These are phyloP conservation scores for Talaromyces sp. DNA, from an alignment of 2,329 filamentous ascomycete genomes.

Conservation along the genomic window DNA sequence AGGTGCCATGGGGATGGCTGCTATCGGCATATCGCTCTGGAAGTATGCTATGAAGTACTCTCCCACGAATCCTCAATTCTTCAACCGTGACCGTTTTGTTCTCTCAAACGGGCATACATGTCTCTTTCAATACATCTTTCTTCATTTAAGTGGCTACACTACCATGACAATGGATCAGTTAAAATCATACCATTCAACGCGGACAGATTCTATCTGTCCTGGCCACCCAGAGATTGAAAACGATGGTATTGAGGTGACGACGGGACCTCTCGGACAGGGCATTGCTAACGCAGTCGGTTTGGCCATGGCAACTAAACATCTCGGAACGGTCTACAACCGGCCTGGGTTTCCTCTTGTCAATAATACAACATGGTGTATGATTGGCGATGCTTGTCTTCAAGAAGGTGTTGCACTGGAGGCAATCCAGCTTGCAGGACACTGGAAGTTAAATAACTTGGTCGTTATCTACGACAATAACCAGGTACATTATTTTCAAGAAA, in stretches of 20 bases:
- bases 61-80: constrained; percentile 51
- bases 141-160: constrained; percentile 51
- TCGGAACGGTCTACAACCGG: constrained; percentile 49
- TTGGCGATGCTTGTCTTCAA: constrained; percentile 55
- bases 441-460: constrained; percentile 52
- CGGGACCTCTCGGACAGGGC: constrained; percentile 54
- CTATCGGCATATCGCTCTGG: constrained; percentile 56
- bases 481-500: background rate
- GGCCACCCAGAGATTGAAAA: constrained; percentile 49
- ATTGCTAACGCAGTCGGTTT: constrained; percentile 56
- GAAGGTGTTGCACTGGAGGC: constrained; percentile 56
- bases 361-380: constrained; percentile 52
- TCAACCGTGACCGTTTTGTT: constrained; percentile 60
- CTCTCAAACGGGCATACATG: constrained; percentile 57
- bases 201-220: constrained; percentile 48
- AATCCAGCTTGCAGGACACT: constrained; percentile 53
- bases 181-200: constrained; percentile 49
- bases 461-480: constrained; percentile 60
- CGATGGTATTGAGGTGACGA: constrained; percentile 54
- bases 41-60: constrained; percentile 60
- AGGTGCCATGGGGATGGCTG: constrained; percentile 52
- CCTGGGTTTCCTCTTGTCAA: constrained; percentile 44
- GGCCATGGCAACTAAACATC: constrained; percentile 53
- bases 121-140: constrained; percentile 51
- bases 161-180: constrained; percentile 54